phyloP scores from a whole-genome alignment of 768 basidiomycete species.

The Piloderma croceum region DNA sequence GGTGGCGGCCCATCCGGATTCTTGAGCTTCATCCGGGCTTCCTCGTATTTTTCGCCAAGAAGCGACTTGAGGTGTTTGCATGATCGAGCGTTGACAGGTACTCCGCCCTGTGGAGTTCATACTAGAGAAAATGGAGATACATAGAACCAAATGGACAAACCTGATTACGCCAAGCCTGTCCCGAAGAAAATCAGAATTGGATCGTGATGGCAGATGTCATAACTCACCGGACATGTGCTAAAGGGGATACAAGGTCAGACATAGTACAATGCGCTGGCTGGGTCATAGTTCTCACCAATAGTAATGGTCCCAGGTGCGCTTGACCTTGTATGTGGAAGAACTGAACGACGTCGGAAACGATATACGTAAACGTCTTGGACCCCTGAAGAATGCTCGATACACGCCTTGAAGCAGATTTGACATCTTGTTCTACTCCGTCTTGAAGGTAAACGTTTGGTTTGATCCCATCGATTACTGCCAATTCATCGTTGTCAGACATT shows the following conservation, averaged over 20 bases:
- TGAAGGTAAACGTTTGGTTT: slow-evolving; percentile 41
- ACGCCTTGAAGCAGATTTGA: slow-evolving; percentile 34
- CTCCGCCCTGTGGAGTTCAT: slow-evolving; percentile 24
- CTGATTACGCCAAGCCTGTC: slow-evolving; percentile 31
- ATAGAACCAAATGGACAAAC: slow-evolving; percentile 6
- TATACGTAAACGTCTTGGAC: no score
- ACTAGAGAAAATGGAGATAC: background rate
- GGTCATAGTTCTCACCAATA: slow-evolving; percentile 26
- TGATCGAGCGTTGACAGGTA: slow-evolving; percentile 41
- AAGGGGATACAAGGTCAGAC: background rate
- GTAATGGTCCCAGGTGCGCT: slow-evolving; percentile 38
- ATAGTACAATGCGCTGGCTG: background rate
- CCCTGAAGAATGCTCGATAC: no score
- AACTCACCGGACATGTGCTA: slow-evolving; percentile 29
- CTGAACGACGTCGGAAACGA: no score
- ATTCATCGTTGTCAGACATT: no score
- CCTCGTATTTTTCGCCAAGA: slow-evolving; percentile 43
- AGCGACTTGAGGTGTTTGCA: slow-evolving; percentile 44
- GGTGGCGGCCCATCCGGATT: slow-evolving; percentile 2
- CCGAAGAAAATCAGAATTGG: background rate
- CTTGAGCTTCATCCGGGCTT: slow-evolving; percentile 38
- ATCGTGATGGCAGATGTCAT: slow-evolving; percentile 4
- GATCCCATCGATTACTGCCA: slow-evolving; percentile 46
- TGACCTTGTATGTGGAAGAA: slow-evolving; percentile 19
- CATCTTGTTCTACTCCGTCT: slow-evolving; percentile 46